phyloP scores from a whole-genome alignment of 2,329 filamentous ascomycete species.

The Sporothrix dimorphospora region DNA sequence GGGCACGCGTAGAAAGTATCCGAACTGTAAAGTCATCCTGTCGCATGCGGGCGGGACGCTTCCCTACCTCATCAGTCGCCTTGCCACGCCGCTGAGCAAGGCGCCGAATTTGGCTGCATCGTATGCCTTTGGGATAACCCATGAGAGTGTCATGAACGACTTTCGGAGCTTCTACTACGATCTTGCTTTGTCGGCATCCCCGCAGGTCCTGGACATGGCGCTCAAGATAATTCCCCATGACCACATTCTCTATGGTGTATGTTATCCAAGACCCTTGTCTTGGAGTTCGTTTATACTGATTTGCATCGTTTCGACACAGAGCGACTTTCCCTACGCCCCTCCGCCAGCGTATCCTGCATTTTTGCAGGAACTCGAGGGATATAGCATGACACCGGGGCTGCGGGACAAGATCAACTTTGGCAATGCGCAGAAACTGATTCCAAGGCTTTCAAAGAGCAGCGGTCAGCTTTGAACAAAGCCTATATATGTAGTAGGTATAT shows the following conservation, averaged over 20 bases:
- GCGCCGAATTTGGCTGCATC: background rate
- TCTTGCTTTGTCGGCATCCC: background rate
- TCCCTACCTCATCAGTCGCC: background rate
- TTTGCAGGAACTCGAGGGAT: background rate
- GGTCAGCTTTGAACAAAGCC: background rate
- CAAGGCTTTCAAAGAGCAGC: background rate
- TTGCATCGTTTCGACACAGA: background rate
- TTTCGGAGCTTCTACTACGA: background rate
- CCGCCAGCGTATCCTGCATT: background rate
- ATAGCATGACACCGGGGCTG: background rate
- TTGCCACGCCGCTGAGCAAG: background rate
- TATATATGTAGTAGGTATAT: too few species aligned
- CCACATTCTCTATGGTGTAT: slow-evolving; percentile 4
- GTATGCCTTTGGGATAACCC: background rate
- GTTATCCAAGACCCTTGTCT: background rate
- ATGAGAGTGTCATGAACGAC: background rate
- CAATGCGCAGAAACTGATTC: background rate
- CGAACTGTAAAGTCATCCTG: background rate
- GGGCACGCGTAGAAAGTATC: background rate
- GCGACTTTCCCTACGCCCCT: background rate
- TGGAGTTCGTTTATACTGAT: background rate
- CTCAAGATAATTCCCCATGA: slow-evolving; percentile 4
- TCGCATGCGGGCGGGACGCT: slow-evolving; percentile 1
- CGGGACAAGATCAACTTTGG: background rate
- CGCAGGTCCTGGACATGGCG: background rate